Conservation (phyloP, 805 yeast species). For the Yamadazyma akitaensis region DNA sequence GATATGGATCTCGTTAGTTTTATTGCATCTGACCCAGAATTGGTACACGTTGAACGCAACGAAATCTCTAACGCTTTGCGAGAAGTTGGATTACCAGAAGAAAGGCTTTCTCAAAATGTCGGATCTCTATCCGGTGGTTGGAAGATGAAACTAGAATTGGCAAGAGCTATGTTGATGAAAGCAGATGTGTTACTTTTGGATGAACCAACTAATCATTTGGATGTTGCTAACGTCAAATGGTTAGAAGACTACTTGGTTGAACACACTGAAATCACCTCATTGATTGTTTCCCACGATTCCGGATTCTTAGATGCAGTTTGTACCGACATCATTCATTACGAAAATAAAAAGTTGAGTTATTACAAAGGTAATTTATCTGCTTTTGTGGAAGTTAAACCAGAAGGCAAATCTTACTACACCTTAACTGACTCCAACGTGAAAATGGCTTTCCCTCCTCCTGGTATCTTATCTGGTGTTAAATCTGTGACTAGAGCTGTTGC, state of each 20-base stretch:
- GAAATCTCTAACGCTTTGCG: conserved; percentile 75
- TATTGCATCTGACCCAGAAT: conserved; percentile 85
- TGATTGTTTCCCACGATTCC: conserved; percentile 97
- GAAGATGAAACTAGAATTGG: conserved; percentile 98
- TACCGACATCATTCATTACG: conserved; percentile 95
- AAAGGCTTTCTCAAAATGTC: conserved; percentile 83
- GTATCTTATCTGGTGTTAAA: conserved; percentile 94
- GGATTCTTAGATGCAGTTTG: conserved; percentile 94
- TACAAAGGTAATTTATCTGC: conserved; percentile 95
- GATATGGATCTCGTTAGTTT: conserved; percentile 84
- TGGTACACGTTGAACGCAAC: conserved; percentile 56
- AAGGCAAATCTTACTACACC: conserved; percentile 93
- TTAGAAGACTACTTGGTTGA: conserved; percentile 79
- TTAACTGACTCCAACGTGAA: conserved; percentile 88
- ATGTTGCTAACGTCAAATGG: conserved; percentile 92
- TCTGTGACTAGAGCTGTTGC: conserved; percentile 94
- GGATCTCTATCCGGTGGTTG: conserved; percentile 98
- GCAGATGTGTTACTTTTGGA: conserved; percentile 93
- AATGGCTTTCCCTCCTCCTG: conserved; percentile 99
- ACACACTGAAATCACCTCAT: conserved; percentile 84
- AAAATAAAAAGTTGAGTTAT: conserved; percentile 88
- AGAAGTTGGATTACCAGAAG: conserved; percentile 88
- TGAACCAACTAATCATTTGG: conserved; percentile 98
- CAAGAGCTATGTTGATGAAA: conserved; percentile 97
- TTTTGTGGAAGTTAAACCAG: conserved; percentile 89